Percentiles rank a stretch among this genome's conserved stretches.
phyloP scores from a whole-genome alignment of 1,139 yeast genomes.

The Pichia sp. region DNA sequence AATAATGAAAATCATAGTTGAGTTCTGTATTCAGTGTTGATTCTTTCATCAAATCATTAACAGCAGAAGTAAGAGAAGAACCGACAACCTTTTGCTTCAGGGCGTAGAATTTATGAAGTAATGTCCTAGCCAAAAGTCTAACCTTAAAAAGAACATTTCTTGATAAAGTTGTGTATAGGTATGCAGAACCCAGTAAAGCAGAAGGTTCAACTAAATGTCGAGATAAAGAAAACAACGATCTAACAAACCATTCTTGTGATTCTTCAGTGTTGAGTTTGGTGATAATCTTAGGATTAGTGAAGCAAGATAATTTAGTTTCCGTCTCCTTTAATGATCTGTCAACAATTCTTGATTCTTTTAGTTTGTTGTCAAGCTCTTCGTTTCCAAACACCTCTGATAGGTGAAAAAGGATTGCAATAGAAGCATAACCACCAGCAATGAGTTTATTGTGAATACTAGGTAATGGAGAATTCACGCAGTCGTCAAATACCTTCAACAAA shows the following conservation, averaged over 20 bases:
- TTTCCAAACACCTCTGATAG: constrained; percentile 9
- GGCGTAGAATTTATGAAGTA: constrained; percentile 30
- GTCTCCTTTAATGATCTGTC: constrained; percentile 32
- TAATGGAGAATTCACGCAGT: constrained; percentile 44
- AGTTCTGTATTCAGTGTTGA: constrained; percentile 11
- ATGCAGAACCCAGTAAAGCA: constrained; percentile 35
- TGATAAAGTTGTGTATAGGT: constrained; percentile 43
- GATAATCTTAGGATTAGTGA: constrained; percentile 44
- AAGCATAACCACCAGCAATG: constrained; percentile 46
- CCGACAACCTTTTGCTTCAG: constrained; percentile 30
- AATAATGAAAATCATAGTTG: constrained; percentile 31
- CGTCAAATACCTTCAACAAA: constrained; percentile 39
- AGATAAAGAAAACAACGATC: constrained; percentile 35
- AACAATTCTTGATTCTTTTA: constrained; percentile 25
- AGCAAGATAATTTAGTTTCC: constrained; percentile 39
- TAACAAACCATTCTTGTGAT: constrained; percentile 51
- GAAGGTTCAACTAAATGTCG: constrained; percentile 17
- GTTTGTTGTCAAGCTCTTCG: constrained; percentile 11
- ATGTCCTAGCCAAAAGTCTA: constrained; percentile 34
- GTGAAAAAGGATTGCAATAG: constrained; percentile 20
- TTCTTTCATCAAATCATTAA: constrained; percentile 26
- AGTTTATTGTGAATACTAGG: constrained; percentile 47
- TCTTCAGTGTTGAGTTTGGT: constrained; percentile 42
- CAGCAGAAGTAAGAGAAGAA: constrained; percentile 27
- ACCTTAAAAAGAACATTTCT: constrained; percentile 34